phyloP scores from a whole-genome alignment of 2,329 filamentous ascomycete species.

The Arthrobotrys iridis region DNA sequence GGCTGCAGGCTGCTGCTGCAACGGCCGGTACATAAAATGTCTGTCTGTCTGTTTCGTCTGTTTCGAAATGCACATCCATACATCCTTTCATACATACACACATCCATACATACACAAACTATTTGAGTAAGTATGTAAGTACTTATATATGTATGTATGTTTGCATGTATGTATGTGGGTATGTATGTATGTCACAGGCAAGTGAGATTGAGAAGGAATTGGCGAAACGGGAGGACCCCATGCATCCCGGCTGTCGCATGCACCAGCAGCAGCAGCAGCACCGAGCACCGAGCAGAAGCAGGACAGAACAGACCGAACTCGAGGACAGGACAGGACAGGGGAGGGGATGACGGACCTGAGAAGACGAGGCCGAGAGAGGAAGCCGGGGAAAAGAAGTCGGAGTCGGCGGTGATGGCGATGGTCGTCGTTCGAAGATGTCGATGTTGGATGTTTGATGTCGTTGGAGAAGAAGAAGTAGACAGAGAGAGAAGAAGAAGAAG shows the following conservation, averaged over 20 bases:
- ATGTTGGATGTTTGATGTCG: neutral
- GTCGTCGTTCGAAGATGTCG: neutral
- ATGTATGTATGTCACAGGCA: neutral
- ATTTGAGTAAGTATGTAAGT: too few species aligned
- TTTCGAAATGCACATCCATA: too few species aligned
- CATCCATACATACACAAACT: too few species aligned
- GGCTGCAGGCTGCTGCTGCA: neutral
- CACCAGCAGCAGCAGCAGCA: conserved; percentile 5
- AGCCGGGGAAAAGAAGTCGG: neutral
- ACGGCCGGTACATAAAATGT: neutral
- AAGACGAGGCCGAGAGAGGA: neutral
- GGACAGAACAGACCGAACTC: neutral
- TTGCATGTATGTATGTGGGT: neutral
- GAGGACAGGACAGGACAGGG: neutral
- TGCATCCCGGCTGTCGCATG: conserved; percentile 51
- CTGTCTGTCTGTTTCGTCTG: too few species aligned
- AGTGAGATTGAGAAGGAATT: conserved; percentile 47
- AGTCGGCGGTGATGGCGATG: too few species aligned
- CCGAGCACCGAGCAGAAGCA: neutral
- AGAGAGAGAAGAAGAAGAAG: too few species aligned
- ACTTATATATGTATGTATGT: neutral
- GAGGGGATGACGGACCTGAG: neutral
- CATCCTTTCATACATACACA: too few species aligned
- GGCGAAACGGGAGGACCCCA: conserved; percentile 42
- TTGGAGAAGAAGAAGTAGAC: neutral